These are phyloP conservation scores for Fusarium sp. DNA, from an alignment of 2,329 filamentous ascomycete species.

Conservation along the genomic window DNA sequence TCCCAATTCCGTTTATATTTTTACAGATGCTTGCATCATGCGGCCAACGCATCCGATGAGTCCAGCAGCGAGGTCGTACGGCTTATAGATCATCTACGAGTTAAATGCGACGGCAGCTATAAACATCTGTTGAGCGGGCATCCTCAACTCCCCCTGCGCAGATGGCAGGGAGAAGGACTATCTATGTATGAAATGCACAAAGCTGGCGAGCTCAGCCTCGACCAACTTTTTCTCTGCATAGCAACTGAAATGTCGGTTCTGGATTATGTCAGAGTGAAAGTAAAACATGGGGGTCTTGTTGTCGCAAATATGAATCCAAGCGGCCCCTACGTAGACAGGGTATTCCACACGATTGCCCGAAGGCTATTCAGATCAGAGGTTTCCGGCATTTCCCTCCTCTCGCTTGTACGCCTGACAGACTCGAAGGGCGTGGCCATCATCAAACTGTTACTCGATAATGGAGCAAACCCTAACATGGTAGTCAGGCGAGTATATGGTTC, in stretches of 20 bases:
- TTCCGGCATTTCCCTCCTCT: background rate
- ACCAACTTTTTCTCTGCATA: slow-evolving; percentile 1
- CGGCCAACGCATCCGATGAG: fast-evolving
- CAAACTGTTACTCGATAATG: background rate
- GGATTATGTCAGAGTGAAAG: background rate
- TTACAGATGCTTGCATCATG: fast-evolving
- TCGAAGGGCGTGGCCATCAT: fast-evolving
- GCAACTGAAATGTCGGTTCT: background rate
- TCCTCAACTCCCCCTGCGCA: too few species aligned
- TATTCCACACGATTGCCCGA: background rate
- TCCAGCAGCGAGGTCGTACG: background rate
- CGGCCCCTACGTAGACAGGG: background rate
- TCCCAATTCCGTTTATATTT: background rate
- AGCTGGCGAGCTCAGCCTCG: background rate
- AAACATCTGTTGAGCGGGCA: too few species aligned
- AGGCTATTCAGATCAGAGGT: background rate
- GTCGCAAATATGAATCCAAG: background rate
- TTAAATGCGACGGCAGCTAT: background rate
- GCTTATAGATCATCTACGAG: slow-evolving; percentile 6
- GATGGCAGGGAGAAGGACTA: too few species aligned
- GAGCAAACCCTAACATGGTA: slow-evolving; percentile 3
- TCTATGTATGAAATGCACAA: too few species aligned
- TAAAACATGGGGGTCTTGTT: background rate
- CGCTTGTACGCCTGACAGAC: fast-evolving
- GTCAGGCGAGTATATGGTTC: too few species aligned